A percentile compares a stretch with the other conserved stretches of the same genome.
Evolutionary conservation across 768 basidiomycete genomes (phyloP).

Genomic region (Suillus decipiens): DNA sequence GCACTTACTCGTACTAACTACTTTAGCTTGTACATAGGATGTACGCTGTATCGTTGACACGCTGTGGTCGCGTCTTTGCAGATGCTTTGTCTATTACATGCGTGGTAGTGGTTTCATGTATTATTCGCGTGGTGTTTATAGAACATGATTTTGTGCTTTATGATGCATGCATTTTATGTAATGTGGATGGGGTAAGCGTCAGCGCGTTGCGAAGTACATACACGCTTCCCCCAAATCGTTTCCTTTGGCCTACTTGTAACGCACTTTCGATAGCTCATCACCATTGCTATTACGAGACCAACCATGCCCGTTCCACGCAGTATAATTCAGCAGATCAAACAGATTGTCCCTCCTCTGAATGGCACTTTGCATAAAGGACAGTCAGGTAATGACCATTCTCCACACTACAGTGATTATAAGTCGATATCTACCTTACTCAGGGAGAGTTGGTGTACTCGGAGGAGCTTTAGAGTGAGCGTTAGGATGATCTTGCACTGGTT

Average conservation of each 20-base stretch:
- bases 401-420: conserved; percentile 7
- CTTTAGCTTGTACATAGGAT: conserved; percentile 12
- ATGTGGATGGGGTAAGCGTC: background rate
- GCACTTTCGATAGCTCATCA: background rate
- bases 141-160: background rate
- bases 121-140: background rate
- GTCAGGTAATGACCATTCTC: conserved; percentile 54
- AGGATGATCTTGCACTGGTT: background rate
- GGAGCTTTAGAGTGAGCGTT: conserved; percentile 84
- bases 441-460: conserved; percentile 91
- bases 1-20: conserved; percentile 11
- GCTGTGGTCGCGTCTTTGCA: conserved; percentile 12
- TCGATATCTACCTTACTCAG: conserved; percentile 34
- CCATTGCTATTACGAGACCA: background rate
- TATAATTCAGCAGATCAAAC: conserved; percentile 71
- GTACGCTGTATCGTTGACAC: conserved; percentile 7
- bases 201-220: background rate
- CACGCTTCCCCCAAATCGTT: background rate
- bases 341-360: conserved; percentile 88
- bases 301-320: conserved; percentile 62
- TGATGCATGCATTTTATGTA: background rate
- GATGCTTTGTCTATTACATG: conserved; percentile 7
- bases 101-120: background rate
- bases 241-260: background rate
- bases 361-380: conserved; percentile 93